Evolutionary conservation across 2,329 filamentous ascomycete genomes (phyloP).

Genomic region (Xylariomycetidae sp.): DNA sequence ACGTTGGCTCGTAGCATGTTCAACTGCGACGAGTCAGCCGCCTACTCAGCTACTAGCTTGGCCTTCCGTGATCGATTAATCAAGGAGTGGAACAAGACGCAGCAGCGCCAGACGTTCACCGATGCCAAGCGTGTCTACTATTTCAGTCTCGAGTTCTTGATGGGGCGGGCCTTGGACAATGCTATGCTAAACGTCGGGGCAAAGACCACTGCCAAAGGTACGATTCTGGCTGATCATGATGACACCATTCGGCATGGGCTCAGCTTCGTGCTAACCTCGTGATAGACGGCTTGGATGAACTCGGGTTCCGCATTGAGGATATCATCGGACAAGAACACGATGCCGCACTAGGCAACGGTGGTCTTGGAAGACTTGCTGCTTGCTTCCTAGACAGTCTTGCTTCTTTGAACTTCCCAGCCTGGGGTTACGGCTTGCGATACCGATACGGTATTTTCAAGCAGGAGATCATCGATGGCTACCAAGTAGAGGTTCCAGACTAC

Average conservation of each 20-base stretch:
- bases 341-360: conserved; percentile 92
- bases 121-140: conserved; percentile 97
- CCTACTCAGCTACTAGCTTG: conserved; percentile 85
- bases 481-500: conserved; percentile 97
- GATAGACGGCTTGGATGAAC: conserved; percentile 74
- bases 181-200: conserved; percentile 93
- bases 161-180: conserved; percentile 96
- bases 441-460: conserved; percentile 99
- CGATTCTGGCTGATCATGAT: conserved; percentile 23
- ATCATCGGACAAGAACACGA: conserved; percentile 93
- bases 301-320: conserved; percentile 96
- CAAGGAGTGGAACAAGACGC: conserved; percentile 96
- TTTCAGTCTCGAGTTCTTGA: conserved; percentile 93
- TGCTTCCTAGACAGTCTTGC: conserved; percentile 97
- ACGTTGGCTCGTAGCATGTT: conserved; percentile 93
- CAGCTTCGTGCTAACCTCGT: conserved; percentile 11
- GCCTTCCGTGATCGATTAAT: conserved; percentile 91
- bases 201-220: conserved; percentile 79
- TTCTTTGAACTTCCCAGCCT: conserved; percentile 90
- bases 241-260: no score
- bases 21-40: conserved; percentile 94
- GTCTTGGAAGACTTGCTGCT: conserved; percentile 87
- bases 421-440: conserved; percentile 95
- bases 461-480: conserved; percentile 96
- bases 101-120: conserved; percentile 87